Evolutionary conservation across 139 green algal species (phyloP).

Genomic region (Chlamydomonas sphaeroides): DNA sequence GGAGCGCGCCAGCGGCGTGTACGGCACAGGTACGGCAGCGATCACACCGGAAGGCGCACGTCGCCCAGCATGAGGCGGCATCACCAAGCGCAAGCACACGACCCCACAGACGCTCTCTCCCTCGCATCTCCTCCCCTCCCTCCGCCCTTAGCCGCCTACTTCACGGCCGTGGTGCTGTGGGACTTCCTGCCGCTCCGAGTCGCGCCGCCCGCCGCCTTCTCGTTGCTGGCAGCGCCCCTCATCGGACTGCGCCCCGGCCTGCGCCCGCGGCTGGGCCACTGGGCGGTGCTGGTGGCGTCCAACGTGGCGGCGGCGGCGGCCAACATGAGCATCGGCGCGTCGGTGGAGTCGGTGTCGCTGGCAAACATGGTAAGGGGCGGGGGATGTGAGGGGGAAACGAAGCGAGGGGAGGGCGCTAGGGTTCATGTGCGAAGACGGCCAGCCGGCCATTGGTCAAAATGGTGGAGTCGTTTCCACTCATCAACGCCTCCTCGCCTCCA

Average conservation of each 20-base stretch:
- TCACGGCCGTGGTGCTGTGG: conserved; percentile 70
- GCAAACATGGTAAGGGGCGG: conserved; percentile 66
- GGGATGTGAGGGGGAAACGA: not conserved
- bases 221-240: conserved; percentile 63
- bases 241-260: conserved; percentile 64
- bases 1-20: conserved; percentile 73
- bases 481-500: no score
- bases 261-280: conserved; percentile 46
- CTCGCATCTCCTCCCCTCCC: not conserved
- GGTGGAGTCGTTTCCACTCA: no score
- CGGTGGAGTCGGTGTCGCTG: conserved; percentile 58
- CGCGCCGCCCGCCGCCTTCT: conserved; percentile 74
- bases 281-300: conserved; percentile 57
- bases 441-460: no score
- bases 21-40: conserved; percentile 56
- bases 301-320: conserved; percentile 70
- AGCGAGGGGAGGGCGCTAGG: no score
- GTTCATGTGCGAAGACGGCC: no score
- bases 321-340: conserved; percentile 75
- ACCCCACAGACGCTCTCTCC: not conserved
- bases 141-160: conserved; percentile 59
- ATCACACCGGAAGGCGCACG: not conserved
- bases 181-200: conserved; percentile 79
- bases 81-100: no score
- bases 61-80: no score